Evolutionary conservation across 352 stramenopile species (phyloP), one percentile per base, ranked within the genome.

Genomic region (Pythium rhizo-oryzae): DNA sequence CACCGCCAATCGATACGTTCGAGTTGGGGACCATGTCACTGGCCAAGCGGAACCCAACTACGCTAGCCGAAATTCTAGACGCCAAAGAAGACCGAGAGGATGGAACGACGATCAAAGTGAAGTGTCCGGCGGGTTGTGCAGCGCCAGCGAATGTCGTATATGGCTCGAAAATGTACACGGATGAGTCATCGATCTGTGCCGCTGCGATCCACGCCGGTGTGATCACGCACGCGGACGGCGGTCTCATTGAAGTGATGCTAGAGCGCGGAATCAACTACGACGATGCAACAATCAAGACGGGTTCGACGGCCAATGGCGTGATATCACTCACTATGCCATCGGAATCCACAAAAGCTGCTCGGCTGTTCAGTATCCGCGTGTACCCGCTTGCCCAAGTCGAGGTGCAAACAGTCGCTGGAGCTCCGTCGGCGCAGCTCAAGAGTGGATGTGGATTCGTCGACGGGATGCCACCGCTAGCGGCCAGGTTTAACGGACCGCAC

Each of bases 391-490:
- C 81, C 7, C 78, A 87, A 64, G 58, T 97, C 15, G 85, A 93
- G 70, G 84, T 98, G 8, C 85, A 99, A 59, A 98, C 95, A 8
- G 81, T 99, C 19, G 90, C 96, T 9, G 96, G 96, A 16, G 76
- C 79, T 12, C 89, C 95, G 12, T 82, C 88, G 16, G 91, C 85
- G 23, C 75, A 94, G 15, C 80, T 97, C 13, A 85, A 92, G 59
- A 80, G 89, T 24, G 83, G 84, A 35, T 98, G 94, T 75, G 95
- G 96, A 7, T 97, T 84, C 53, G 59, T 74, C 2, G 92, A 99
- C 61, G 80, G 78, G 28, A 88, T 93, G 68, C 94, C 93, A 13
- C 82, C 96, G 8, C 81, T 97, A 47, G 84, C 75, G 0, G 84
- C 93, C 9, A 80, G 79, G n/a, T 93, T 97, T 49, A 77, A 86